A percentile compares a stretch with the other conserved stretches of the same genome.
Evolutionary conservation across 495 filamentous ascomycete genomes (phyloP).

Genomic region (Coniosporium apollinis): DNA sequence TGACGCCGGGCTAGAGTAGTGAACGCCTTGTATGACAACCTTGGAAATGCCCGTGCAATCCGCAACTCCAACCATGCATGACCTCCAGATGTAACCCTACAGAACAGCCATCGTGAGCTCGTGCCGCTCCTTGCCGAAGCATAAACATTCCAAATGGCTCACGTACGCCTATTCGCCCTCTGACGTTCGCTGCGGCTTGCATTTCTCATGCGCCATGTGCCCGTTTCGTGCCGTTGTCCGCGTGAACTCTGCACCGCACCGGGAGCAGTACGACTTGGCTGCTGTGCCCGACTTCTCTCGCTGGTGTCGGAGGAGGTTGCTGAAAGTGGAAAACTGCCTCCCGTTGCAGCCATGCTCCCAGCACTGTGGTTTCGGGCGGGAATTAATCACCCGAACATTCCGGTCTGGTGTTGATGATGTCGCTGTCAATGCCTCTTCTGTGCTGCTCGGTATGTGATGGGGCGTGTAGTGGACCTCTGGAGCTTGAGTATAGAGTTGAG

Average conservation of each 20-base stretch:
- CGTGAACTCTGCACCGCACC: slow-evolving; percentile 83
- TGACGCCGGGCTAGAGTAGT: too few relatives aligned
- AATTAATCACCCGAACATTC: slow-evolving; percentile 56
- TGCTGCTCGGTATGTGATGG: too few relatives aligned
- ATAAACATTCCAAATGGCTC: background rate
- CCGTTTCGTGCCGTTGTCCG: slow-evolving; percentile 81
- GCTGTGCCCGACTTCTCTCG: slow-evolving; percentile 87
- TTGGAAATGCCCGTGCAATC: too few relatives aligned
- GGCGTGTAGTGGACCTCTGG: too few relatives aligned
- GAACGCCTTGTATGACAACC: too few relatives aligned
- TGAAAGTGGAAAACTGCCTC: slow-evolving; percentile 86
- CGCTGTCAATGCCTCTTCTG: too few relatives aligned
- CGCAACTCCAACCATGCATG: too few relatives aligned
- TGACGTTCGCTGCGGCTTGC: slow-evolving; percentile 43
- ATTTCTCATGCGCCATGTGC: slow-evolving; percentile 78
- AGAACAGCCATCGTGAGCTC: too few relatives aligned
- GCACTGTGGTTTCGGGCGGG: slow-evolving; percentile 75
- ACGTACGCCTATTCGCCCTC: slow-evolving; percentile 3
- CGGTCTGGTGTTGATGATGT: too few relatives aligned
- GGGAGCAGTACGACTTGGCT: slow-evolving; percentile 67
- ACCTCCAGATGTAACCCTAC: too few relatives aligned
- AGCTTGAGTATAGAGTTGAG: too few relatives aligned
- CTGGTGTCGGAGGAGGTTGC: slow-evolving; percentile 82
- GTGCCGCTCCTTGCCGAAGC: too few relatives aligned
- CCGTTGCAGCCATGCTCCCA: slow-evolving; percentile 95